A percentile compares a stretch with the other conserved stretches of the same genome.
These are phyloP conservation scores for Eragrostis curvula DNA, from an alignment of 176 grass and related monocot genomes.

Conservation along the genomic window DNA sequence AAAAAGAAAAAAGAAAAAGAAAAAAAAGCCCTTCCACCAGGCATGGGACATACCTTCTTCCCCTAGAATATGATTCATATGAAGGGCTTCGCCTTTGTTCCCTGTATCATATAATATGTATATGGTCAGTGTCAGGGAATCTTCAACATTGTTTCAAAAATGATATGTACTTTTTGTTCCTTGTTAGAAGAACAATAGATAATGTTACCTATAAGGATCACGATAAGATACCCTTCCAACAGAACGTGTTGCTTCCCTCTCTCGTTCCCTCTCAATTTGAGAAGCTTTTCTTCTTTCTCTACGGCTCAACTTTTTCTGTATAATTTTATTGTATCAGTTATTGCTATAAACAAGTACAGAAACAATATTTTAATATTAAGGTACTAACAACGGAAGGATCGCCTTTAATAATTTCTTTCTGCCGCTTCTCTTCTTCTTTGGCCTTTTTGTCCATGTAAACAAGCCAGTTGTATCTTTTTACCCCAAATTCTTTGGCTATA, in stretches of 20 bases:
- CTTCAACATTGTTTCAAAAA: constrained; percentile 23
- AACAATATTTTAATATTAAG: neutral
- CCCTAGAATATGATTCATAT: constrained; percentile 94
- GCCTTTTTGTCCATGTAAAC: constrained; percentile 95
- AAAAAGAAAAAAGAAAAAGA: neutral
- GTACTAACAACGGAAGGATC: constrained; percentile 89
- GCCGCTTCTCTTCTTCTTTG: constrained; percentile 93
- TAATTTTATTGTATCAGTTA: constrained; percentile 46
- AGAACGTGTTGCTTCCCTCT: constrained; percentile 68
- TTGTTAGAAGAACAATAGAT: constrained; percentile 14
- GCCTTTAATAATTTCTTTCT: constrained; percentile 97
- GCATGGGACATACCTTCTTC: constrained; percentile 62
- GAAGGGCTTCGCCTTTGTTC: constrained; percentile 91
- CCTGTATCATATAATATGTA: constrained; percentile 48
- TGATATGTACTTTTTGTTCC: neutral
- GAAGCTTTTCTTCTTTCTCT: constrained; percentile 98
- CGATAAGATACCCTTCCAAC: constrained; percentile 74
- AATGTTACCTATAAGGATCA: constrained; percentile 87
- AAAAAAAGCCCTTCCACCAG: neutral
- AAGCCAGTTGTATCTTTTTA: constrained; percentile 98
- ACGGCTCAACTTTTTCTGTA: constrained; percentile 91
- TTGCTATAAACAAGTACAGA: constrained; percentile 25
- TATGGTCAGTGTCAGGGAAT: neutral
- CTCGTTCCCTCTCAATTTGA: constrained; percentile 92
- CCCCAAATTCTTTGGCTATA: constrained; percentile 95